phyloP scores from a whole-genome alignment of 208 protist genomes.

The Leishmania gerbilli region DNA sequence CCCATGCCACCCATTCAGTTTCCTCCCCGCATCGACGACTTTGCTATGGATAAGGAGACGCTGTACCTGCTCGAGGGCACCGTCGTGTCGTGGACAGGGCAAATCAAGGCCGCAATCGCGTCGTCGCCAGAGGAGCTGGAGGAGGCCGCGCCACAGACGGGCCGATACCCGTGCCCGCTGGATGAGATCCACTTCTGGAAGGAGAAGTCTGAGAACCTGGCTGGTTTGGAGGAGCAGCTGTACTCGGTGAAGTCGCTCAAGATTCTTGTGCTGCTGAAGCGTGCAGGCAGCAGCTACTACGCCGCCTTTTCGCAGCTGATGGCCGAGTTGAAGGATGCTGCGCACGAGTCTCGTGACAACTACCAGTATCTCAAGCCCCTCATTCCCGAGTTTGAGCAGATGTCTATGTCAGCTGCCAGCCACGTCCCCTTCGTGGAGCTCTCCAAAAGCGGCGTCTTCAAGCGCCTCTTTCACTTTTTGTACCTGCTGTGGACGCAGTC shows the following conservation, averaged over 20 bases:
- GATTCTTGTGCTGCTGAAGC: constrained; percentile 93
- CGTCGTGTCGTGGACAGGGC: constrained; percentile 92
- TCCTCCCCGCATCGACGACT: constrained; percentile 79
- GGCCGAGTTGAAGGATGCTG: constrained; percentile 83
- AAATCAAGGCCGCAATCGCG: constrained; percentile 91
- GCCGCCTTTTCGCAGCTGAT: constrained; percentile 87
- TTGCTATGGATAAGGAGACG: constrained; percentile 84
- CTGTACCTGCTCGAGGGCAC: constrained; percentile 93
- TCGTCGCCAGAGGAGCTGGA: constrained; percentile 88
- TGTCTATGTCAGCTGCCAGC: constrained; percentile 52
- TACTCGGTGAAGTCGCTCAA: constrained; percentile 91
- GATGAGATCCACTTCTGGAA: constrained; percentile 97
- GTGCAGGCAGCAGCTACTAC: constrained; percentile 91
- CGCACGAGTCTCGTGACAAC: constrained; percentile 90
- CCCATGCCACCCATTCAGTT: constrained; percentile 91
- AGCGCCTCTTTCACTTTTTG: constrained; percentile 92
- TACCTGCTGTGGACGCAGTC: constrained; percentile 95
- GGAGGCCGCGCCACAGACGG: constrained; percentile 52
- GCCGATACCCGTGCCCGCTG: constrained; percentile 88
- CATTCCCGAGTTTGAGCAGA: constrained; percentile 82
- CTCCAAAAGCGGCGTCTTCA: constrained; percentile 78
- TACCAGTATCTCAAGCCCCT: constrained; percentile 92
- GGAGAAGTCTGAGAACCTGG: constrained; percentile 93
- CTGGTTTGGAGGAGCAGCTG: constrained; percentile 93
- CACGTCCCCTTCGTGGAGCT: constrained; percentile 84